Conservation (phyloP, 1,284 basidiomycete genomes). For the Pseudomicrostroma phylloplanum region DNA sequence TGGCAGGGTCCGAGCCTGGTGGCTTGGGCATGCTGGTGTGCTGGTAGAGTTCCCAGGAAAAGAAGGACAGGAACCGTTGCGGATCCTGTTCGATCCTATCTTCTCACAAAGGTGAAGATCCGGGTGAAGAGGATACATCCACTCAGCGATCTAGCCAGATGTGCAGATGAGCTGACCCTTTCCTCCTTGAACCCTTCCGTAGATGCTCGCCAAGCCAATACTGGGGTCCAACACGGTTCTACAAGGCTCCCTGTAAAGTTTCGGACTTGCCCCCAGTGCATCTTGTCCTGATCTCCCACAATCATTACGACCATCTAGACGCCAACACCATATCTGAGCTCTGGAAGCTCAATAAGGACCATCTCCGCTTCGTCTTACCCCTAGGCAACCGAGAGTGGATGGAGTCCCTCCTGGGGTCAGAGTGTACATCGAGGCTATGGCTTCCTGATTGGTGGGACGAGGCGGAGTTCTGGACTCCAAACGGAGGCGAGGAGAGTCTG, state of each 20-base stretch:
- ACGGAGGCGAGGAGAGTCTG: background rate
- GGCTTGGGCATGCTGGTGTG: constrained; percentile 46
- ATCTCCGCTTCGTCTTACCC: constrained; percentile 39
- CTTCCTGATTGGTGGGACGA: constrained; percentile 50
- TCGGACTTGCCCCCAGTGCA: constrained; percentile 38
- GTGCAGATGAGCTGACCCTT: background rate
- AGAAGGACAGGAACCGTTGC: constrained; percentile 16
- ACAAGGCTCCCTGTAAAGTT: constrained; percentile 33
- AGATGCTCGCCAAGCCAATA: constrained; percentile 40
- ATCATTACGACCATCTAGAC: constrained; percentile 49
- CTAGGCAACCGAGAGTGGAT: constrained; percentile 45
- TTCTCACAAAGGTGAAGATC: constrained; percentile 33
- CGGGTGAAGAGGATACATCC: background rate
- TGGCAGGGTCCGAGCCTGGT: constrained; percentile 21
- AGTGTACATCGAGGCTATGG: background rate
- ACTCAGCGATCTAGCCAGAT: constrained; percentile 1
- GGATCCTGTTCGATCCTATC: constrained; percentile 45
- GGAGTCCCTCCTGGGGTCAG: constrained; percentile 9
- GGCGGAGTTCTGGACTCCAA: constrained; percentile 7
- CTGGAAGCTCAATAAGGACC: constrained; percentile 25
- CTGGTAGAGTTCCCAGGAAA: constrained; percentile 26
- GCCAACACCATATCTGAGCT: constrained; percentile 32
- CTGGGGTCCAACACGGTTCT: constrained; percentile 35
- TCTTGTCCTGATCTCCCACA: constrained; percentile 45
- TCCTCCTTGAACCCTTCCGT: background rate